Base-by-base conservation (phyloP, 1,284 basidiomycete species). In the Leccinum subrobustum region DNA sequence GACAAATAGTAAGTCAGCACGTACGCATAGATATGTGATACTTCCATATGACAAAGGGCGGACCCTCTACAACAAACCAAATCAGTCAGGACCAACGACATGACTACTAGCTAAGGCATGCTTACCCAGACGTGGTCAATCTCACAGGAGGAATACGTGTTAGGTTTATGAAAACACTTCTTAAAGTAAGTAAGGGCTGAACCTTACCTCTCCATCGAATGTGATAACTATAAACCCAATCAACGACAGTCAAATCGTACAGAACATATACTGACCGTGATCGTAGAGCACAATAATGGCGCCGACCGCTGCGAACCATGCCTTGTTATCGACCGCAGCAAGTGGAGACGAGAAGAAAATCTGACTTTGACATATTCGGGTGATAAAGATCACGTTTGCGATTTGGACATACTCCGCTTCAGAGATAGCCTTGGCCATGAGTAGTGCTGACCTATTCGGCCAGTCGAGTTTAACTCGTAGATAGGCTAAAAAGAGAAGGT, bases 41-140 rank as follows among this genome's bases (percentile, higher is more conserved):
- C 51, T 64, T 33, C 63, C 66, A 18, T 53, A 52, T 8, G 50
- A 50, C 2, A 58, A 20, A 6, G 8, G 52, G 1, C 18, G 48
- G 7, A 3, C 16, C 29, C 27, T 56, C 64, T 52, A 33, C 18
- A 18, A 54, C 6, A 23, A 52, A 23, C 4, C 0, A 50, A 3
- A 16, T 52, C 54, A 27, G 3, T 11, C 9, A 12, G 42, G 8
- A 14, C 50, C 1, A 27, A 27, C 23, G 3, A 51, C 50, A n/a
- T 23, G 20, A 25, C 16, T 27, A 52, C n/a, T n/a, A 50, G 25
- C 5, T 8, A 1, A 1, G 0, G 6, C 2, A n/a, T n/a, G 12
- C 64, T 60, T 42, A 60, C 68, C 67, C 68, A 70, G 20, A 68
- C 4, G 31, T 60, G 33, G 20, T 68, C 44, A 4, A 67, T 27